These are phyloP conservation scores for Capillidium heterosporum DNA, from an alignment of 371 early-diverging fungal species.

Conservation along the genomic window DNA sequence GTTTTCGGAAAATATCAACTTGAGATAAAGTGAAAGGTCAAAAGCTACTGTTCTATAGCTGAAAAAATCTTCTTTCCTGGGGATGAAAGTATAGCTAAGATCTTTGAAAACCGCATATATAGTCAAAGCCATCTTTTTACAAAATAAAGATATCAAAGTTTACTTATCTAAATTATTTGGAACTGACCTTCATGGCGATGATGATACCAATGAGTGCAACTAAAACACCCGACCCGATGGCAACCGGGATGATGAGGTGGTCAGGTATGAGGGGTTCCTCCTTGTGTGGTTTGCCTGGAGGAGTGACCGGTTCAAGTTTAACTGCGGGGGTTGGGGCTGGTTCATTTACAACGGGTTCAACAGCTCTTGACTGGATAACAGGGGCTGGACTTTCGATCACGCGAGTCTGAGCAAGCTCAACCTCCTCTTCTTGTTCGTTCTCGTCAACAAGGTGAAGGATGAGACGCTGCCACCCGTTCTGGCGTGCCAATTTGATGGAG, in stretches of 20 bases:
- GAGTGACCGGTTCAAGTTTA: too few species aligned
- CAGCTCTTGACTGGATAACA: neutral
- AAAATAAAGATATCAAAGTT: neutral
- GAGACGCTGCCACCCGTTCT: slow-evolving; percentile 30
- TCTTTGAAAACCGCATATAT: too few species aligned
- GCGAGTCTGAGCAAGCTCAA: neutral
- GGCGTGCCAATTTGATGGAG: slow-evolving; percentile 51
- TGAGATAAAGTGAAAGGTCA: too few species aligned
- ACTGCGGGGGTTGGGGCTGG: neutral
- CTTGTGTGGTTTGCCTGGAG: neutral
- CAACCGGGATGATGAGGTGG: slow-evolving; percentile 34
- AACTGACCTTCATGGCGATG: neutral
- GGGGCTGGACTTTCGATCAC: neutral
- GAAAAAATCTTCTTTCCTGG: too few species aligned
- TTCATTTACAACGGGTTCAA: slow-evolving; percentile 3
- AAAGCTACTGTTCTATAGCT: too few species aligned
- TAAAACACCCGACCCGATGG: slow-evolving; percentile 13
- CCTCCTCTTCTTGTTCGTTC: neutral
- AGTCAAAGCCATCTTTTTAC: neutral
- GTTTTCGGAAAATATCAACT: too few species aligned
- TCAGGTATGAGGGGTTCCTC: slow-evolving; percentile 18
- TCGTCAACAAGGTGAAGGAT: slow-evolving; percentile 16
- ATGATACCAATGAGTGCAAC: slow-evolving; percentile 2
- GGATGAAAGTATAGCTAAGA: too few species aligned
- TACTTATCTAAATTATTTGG: neutral